Base-by-base conservation (phyloP, 2,329 filamentous ascomycete species). In the Thielaviopsis punctulata region DNA sequence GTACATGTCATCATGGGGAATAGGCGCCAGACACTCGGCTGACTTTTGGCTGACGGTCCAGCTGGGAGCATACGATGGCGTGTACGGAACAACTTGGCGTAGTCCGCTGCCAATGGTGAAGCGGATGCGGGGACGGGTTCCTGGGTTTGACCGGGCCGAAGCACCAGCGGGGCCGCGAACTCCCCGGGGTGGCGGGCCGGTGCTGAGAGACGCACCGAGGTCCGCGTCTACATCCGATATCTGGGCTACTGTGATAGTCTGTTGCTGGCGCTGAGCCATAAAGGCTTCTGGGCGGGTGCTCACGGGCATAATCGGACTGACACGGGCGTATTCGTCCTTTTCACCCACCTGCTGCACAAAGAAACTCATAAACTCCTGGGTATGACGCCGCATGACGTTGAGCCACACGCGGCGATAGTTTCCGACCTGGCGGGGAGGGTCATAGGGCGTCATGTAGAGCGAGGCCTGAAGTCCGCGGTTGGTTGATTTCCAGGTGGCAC, bases 331-430 rank as follows among this genome's bases (percentile, higher is more conserved):
- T 22, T 55, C 54, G 27, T 55, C 54, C 12, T 18, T 22, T 4
- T 55, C 54, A 12, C 54, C 54, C 22, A 55, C 51, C 21, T 55
- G 54, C 33, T 55, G 54, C 12, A 55, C 52, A 36, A 55, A 51
- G 27, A 55, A 55, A 21, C 51, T 50, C 51, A 55, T 52, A 19
- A 55, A 55, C 48, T 55, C 43, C n/a, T 49, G 51, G 21, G 54
- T 48, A 9, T 44, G 47, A 3, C 54, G 51, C 4, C 49, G 51
- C 18, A 52, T 51, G 19, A 52, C 24, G 27, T 52, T 53, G n/a
- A 55, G 45, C 54, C 54, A 55, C n/a, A 55, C 54, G 27, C 54
- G 51, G n/a, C 54, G 46, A 24, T 53, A 55, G 51, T 55, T 55
- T 13, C 54, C 54, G 8, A 55, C 27, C 6, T 36, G 22, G 21